Conservation (phyloP, 495 filamentous ascomycete species). For the Tuber indicum region DNA sequence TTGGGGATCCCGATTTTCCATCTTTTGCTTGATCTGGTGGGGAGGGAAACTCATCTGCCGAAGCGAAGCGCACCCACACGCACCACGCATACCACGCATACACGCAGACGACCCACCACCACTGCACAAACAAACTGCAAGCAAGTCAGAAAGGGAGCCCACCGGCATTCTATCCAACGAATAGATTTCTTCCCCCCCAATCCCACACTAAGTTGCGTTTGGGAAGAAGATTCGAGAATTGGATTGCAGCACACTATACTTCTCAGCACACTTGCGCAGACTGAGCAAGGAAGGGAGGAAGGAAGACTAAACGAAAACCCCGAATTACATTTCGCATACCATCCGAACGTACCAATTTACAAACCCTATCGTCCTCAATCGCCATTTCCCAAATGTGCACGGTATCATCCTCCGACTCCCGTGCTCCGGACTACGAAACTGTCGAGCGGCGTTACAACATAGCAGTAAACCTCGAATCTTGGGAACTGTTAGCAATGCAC, state of each 20-base stretch:
- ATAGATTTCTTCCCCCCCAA: background rate
- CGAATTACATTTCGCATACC: background rate
- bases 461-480: constrained; percentile 41
- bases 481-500: constrained; percentile 42
- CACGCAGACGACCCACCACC: background rate
- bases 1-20: background rate
- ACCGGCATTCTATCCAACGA: background rate
- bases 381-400: constrained; percentile 28
- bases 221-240: background rate
- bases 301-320: background rate
- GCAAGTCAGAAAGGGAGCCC: background rate
- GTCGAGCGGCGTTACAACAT: constrained; percentile 39
- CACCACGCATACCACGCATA: background rate
- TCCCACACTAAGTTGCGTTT: background rate
- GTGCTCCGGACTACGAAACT: constrained; percentile 40
- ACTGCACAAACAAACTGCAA: background rate
- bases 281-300: background rate
- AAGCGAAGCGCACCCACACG: background rate
- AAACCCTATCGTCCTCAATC: background rate
- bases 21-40: background rate
- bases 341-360: background rate
- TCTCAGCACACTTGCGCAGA: background rate
- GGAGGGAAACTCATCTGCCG: background rate
- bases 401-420: constrained; percentile 33
- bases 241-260: background rate